Evolutionary conservation across 2,329 filamentous ascomycete species (phyloP).

Genomic region (Aspergillus fischeri): DNA sequence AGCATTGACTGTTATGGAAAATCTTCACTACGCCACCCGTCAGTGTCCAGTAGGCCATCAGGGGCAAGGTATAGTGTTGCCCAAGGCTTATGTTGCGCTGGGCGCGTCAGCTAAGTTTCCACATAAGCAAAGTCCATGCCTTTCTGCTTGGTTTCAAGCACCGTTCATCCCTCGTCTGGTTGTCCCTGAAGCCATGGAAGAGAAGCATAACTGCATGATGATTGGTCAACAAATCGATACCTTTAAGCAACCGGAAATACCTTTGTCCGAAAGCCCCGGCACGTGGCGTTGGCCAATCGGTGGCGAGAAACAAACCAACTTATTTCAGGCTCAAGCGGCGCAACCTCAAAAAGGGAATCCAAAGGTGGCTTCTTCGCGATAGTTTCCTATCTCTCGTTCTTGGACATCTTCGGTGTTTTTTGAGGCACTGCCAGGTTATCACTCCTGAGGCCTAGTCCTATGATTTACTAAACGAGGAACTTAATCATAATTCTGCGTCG

Average conservation of each 20-base stretch:
- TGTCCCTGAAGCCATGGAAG: not conserved
- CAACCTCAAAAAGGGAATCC: constrained; percentile 20
- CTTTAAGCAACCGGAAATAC: not conserved
- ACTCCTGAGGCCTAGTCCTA: constrained; percentile 14
- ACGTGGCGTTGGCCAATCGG: constrained; percentile 19
- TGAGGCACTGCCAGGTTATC: constrained; percentile 1
- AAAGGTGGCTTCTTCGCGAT: constrained; percentile 25
- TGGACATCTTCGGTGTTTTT: not conserved
- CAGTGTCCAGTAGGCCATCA: not conserved
- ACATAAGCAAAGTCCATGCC: not conserved
- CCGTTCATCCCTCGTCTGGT: not conserved
- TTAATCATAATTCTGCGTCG: constrained; percentile 11
- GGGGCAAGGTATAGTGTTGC: not conserved
- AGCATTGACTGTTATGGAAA: not conserved
- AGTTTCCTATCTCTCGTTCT: constrained; percentile 3
- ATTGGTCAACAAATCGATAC: not conserved
- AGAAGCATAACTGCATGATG: not conserved
- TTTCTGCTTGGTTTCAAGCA: not conserved
- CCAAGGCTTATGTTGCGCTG: not conserved
- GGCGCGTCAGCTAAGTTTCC: not conserved
- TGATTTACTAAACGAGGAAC: constrained; percentile 18
- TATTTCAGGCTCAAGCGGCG: constrained; percentile 10
- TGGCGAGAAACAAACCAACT: not conserved
- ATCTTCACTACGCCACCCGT: not conserved
- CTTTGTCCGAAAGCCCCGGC: constrained; percentile 2